phyloP scores from a whole-genome alignment of 176 grass and related monocot genomes.

The Aegilops sharonensis region DNA sequence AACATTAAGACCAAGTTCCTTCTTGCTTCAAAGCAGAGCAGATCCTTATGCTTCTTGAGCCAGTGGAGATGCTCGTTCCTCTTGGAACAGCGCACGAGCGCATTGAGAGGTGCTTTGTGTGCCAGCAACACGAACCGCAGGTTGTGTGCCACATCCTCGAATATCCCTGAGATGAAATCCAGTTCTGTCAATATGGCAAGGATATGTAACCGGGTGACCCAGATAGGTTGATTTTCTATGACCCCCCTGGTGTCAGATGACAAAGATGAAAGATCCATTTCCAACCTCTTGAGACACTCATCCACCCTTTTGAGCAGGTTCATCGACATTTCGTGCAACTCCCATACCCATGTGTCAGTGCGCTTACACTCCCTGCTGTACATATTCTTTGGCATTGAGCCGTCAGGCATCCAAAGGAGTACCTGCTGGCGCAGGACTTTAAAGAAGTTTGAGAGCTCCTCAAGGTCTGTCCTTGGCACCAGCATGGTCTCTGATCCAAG shows the following conservation, averaged over 20 bases:
- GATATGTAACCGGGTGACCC: slow-evolving; percentile 46
- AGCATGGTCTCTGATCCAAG: slow-evolving; percentile 53
- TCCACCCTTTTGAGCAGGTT: slow-evolving; percentile 64
- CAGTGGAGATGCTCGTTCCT: slow-evolving; percentile 65
- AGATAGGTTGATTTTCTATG: slow-evolving; percentile 43
- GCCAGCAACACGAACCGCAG: slow-evolving; percentile 61
- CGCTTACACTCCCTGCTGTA: slow-evolving; percentile 59
- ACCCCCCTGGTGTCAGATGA: slow-evolving; percentile 42
- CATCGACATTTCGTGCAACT: slow-evolving; percentile 51
- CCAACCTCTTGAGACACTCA: slow-evolving; percentile 60
- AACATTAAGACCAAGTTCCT: slow-evolving; percentile 90
- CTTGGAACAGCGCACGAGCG: slow-evolving; percentile 63
- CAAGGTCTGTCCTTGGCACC: slow-evolving; percentile 44
- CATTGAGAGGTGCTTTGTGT: slow-evolving; percentile 54
- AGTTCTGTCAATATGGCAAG: slow-evolving; percentile 62
- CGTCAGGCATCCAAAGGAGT: slow-evolving; percentile 35
- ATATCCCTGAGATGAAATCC: slow-evolving; percentile 69
- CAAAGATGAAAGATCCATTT: slow-evolving; percentile 52
- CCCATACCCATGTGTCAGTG: slow-evolving; percentile 57
- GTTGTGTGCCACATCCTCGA: slow-evolving; percentile 62
- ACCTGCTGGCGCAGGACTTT: slow-evolving; percentile 50
- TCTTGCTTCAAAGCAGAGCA: slow-evolving; percentile 78
- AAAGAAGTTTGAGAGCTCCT: slow-evolving; percentile 81
- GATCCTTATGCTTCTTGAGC: slow-evolving; percentile 83
- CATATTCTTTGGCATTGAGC: slow-evolving; percentile 42